Conservation (phyloP, 129 eudicot genomes). For the Lonicera japonica region DNA sequence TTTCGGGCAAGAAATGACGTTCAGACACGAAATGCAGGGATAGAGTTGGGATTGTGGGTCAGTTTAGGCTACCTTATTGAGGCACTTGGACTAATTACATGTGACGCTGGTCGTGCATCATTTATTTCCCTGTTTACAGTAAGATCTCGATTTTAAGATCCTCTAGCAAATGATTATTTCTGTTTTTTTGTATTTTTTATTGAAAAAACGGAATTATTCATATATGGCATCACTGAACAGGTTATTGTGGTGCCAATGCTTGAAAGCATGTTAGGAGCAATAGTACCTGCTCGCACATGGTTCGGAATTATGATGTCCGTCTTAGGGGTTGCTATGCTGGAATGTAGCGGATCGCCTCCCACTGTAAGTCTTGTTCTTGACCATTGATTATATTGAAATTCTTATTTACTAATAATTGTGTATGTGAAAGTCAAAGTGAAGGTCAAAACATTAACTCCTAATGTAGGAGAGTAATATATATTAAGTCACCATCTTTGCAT, state of each 20-base stretch:
- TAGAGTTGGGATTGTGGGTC: conserved; percentile 33
- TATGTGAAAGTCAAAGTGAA: too few species aligned
- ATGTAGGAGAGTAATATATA: too few species aligned
- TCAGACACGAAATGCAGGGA: conserved; percentile 24
- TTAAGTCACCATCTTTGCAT: too few species aligned
- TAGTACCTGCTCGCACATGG: conserved; percentile 31
- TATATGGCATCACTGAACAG: neutral
- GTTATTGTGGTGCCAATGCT: conserved; percentile 29
- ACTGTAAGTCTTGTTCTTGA: conserved; percentile 12
- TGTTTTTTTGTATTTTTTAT: neutral
- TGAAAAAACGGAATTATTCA: neutral
- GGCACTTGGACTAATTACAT: conserved; percentile 28
- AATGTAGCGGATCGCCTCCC: conserved; percentile 38
- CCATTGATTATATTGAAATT: neutral
- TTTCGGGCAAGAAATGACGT: conserved; percentile 20
- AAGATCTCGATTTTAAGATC: conserved; percentile 1
- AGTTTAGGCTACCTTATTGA: conserved; percentile 31
- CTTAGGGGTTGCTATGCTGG: conserved; percentile 30
- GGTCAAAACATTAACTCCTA: too few species aligned
- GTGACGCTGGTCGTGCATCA: conserved; percentile 35
- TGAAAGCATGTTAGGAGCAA: conserved; percentile 25
- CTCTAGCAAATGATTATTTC: neutral
- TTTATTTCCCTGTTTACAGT: conserved; percentile 32
- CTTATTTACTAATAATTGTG: neutral
- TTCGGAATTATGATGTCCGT: conserved; percentile 30